Evolutionary conservation across 2,329 filamentous ascomycete genomes (phyloP).

Genomic region (Penicillium sp.): DNA sequence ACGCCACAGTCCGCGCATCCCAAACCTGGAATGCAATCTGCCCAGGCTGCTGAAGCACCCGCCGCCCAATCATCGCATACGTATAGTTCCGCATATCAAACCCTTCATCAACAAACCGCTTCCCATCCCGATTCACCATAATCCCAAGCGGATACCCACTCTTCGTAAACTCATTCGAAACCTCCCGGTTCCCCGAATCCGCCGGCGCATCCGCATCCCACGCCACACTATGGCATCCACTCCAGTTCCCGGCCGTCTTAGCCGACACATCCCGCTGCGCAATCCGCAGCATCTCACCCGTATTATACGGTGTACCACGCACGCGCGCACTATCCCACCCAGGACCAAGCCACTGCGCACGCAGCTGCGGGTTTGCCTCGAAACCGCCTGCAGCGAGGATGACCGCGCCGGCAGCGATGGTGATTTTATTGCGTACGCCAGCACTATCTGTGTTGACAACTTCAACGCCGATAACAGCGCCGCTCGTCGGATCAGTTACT

Average conservation of each 20-base stretch:
- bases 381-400: conserved; percentile 59
- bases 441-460: conserved; percentile 7
- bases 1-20: conserved; percentile 54
- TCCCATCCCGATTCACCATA: conserved; percentile 61
- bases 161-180: conserved; percentile 68
- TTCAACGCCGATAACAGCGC: conserved; percentile 15
- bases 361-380: conserved; percentile 60
- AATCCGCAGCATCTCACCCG: conserved; percentile 57
- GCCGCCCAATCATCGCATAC: conserved; percentile 64
- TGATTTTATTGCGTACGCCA: conserved; percentile 8
- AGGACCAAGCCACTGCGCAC: conserved; percentile 56
- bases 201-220: conserved; percentile 64
- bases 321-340: conserved; percentile 64
- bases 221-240: conserved; percentile 63
- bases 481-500: background rate
- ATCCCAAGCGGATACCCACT: conserved; percentile 66
- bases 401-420: conserved; percentile 25
- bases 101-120: conserved; percentile 67
- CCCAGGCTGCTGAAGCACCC: conserved; percentile 60
- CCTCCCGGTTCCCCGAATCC: conserved; percentile 55
- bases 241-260: conserved; percentile 58
- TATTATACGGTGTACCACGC: conserved; percentile 65
- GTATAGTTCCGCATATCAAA: conserved; percentile 66
- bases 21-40: conserved; percentile 65
- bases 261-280: conserved; percentile 55